phyloP scores from a whole-genome alignment of 345 rosid species.

The Lepidium africanum region DNA sequence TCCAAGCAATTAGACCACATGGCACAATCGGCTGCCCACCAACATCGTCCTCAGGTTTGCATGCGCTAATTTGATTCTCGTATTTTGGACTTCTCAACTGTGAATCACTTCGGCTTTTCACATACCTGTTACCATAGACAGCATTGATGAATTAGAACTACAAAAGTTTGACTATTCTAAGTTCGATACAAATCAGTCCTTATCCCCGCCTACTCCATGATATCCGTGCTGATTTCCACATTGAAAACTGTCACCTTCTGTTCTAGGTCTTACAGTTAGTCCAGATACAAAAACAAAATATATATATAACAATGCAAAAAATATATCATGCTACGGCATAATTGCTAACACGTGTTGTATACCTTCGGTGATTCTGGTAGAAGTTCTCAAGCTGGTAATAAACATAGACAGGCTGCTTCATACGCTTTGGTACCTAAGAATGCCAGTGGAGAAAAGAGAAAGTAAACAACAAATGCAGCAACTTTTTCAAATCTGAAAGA shows the following conservation, averaged over 20 bases:
- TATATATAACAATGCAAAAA: background rate
- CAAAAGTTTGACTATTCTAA: background rate
- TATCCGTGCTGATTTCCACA: background rate
- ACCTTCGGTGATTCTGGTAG: constrained; percentile 99
- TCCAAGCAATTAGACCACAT: constrained; percentile 99
- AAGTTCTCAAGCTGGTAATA: constrained; percentile 98
- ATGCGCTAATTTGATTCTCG: constrained; percentile 34
- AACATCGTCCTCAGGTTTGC: constrained; percentile 64
- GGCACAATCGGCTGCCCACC: constrained; percentile 58
- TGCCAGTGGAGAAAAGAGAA: constrained; percentile 3
- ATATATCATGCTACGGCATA: background rate
- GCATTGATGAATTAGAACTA: background rate
- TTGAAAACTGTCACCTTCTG: background rate
- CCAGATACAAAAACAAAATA: background rate
- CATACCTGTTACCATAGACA: constrained; percentile 55
- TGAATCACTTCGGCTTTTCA: constrained; percentile 81
- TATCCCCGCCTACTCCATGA: background rate
- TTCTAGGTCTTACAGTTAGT: background rate
- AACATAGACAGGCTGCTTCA: constrained; percentile 82
- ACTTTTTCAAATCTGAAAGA: background rate
- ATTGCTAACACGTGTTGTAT: constrained; percentile 1
- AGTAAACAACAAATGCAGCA: constrained; percentile 11
- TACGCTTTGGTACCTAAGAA: constrained; percentile 62
- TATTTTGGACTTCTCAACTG: constrained; percentile 43
- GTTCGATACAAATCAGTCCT: background rate